phyloP scores from a whole-genome alignment of 2,329 filamentous ascomycete genomes.

The Macrophomina pseudophaseolina region DNA sequence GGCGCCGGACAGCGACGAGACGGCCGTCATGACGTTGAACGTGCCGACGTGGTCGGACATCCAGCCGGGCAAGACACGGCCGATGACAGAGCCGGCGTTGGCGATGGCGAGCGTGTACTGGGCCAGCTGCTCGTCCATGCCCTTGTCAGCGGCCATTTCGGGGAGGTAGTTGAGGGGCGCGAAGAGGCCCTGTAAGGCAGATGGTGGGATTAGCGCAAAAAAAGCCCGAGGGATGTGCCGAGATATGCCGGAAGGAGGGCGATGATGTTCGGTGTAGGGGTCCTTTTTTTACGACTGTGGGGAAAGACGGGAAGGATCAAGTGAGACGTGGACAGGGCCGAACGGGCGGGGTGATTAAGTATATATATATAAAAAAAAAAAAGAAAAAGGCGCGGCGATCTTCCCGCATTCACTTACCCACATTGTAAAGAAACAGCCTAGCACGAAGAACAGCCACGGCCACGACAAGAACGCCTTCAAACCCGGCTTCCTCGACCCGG shows the following conservation, averaged over 20 bases:
- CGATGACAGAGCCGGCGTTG: constrained; percentile 48
- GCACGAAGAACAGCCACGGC: constrained; percentile 24
- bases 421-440: constrained; percentile 28
- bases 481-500: not conserved
- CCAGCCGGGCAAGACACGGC: constrained; percentile 49
- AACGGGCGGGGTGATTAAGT: no score
- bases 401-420: constrained; percentile 22
- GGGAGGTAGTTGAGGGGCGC: constrained; percentile 59
- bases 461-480: constrained; percentile 19
- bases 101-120: constrained; percentile 46
- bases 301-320: no score
- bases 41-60: constrained; percentile 50
- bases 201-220: constrained; percentile 23
- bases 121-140: constrained; percentile 60
- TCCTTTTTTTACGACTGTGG: no score
- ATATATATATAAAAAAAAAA: not conserved
- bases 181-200: constrained; percentile 49
- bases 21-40: constrained; percentile 46
- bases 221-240: constrained; percentile 41
- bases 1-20: constrained; percentile 52
- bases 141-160: constrained; percentile 59
- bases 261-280: no score
- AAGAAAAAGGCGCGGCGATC: not conserved
- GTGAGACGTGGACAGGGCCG: no score
- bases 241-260: not conserved